Base-by-base conservation (phyloP, 495 filamentous ascomycete species). In the Penicillium verhagenii region DNA sequence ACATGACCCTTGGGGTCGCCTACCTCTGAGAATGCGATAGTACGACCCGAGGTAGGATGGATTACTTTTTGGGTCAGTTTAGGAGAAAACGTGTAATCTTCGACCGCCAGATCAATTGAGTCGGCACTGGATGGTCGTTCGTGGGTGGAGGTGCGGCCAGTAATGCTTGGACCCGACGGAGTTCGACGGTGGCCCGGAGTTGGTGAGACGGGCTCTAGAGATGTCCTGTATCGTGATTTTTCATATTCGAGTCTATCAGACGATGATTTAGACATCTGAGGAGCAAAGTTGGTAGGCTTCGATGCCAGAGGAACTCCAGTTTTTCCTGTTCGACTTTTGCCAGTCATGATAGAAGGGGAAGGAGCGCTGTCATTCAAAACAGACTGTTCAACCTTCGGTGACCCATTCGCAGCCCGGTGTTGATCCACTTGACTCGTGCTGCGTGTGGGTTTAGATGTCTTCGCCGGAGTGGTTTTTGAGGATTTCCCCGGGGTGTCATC, bases 21-120 rank as follows among this genome's bases (percentile, higher is more conserved):
- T 18, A 99, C 94, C 72, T 99, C 95, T 0, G 93, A 96, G 70
- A 96, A 99, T 18, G 89, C 93, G 58, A 99, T 96, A 20, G 86
- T 79, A 31, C 94, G 87, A 8, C 91, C 90, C 2, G 89, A 92
- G 33, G 87, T 84, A 1, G 93, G 91, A 71, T 96, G 88, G 24
- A 77, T 76, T 40, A 97, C 88, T 70, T 85, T 92, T 65, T 96
- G 94, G 13, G 89, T 91, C 56, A 99, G 70, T 11, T 92, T 86
- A 0, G 92, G 85, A 28, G 91, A 87, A 53, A 85, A 83, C 4
- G 96, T 75, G 62, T 95, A 97, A n/a, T 85, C 84, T 42, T 89
- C 81, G 0, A 99, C 92, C 7, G 88, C 89, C 63, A 90, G 80
- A 61, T 96, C 92, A 53, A 97, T 83, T 7, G 90, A 94, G 71